A percentile compares a stretch with the other conserved stretches of the same genome.
These are phyloP conservation scores for Monascus purpureus DNA, from an alignment of 495 filamentous ascomycete species.

Conservation along the genomic window DNA sequence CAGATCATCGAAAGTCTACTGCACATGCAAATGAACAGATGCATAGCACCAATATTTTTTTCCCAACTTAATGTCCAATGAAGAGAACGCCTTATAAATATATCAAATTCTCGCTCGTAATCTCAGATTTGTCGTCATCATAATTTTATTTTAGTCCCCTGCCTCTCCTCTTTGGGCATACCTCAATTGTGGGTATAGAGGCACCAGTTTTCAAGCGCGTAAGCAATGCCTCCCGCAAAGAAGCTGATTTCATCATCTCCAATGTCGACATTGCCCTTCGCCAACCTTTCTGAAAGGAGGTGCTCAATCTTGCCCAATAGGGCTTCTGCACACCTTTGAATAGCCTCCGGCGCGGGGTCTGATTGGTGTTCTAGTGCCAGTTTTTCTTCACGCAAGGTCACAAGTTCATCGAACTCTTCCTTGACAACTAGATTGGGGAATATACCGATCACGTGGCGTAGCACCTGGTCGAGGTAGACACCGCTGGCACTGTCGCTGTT, in stretches of 20 bases:
- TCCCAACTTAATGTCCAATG: too few species aligned
- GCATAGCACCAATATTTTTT: too few species aligned
- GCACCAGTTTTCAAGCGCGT: conserved; percentile 20
- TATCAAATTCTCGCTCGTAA: too few species aligned
- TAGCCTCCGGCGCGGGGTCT: background rate
- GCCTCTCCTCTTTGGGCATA: background rate
- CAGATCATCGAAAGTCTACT: too few species aligned
- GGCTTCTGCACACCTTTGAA: conserved; percentile 3
- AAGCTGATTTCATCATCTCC: conserved; percentile 29
- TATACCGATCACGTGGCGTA: conserved; percentile 27
- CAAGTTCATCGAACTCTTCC: conserved; percentile 24
- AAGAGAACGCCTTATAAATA: too few species aligned
- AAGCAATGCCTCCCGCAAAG: conserved; percentile 27
- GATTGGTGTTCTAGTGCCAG: background rate
- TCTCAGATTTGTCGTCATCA: background rate
- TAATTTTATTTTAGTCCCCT: background rate
- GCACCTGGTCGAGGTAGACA: conserved; percentile 23
- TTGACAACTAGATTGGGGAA: conserved; percentile 27
- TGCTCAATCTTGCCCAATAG: conserved; percentile 23
- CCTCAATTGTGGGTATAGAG: background rate
- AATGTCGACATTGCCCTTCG: conserved; percentile 17
- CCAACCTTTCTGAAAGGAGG: conserved; percentile 21
- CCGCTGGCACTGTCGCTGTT: conserved; percentile 19
- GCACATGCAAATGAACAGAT: too few species aligned
- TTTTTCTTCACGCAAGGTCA: conserved; percentile 14